These are phyloP conservation scores for Syzygium oleosum DNA, from an alignment of 345 rosid species.

Conservation along the genomic window DNA sequence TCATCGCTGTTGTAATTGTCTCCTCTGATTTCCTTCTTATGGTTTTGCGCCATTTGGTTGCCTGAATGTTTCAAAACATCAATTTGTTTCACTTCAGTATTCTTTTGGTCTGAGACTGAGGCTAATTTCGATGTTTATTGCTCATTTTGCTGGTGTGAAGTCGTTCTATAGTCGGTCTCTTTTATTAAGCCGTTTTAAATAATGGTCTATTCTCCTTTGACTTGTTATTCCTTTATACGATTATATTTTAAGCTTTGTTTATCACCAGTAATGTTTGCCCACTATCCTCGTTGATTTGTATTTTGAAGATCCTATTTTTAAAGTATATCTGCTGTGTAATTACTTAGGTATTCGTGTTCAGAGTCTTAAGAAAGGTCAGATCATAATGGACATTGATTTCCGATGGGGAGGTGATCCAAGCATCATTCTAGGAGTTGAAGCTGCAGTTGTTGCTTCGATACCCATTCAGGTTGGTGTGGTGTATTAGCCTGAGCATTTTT, in stretches of 20 bases:
- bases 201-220: not conserved
- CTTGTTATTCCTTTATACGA: not conserved
- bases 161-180: not conserved
- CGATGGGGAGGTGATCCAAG: conserved; percentile 99
- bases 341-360: conserved; percentile 91
- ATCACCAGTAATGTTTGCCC: not conserved
- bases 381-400: conserved; percentile 92
- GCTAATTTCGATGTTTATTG: not conserved
- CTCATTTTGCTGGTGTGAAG: not conserved
- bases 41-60: not conserved
- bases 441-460: conserved; percentile 94
- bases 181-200: not conserved
- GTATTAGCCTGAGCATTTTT: not conserved
- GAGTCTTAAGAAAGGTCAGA: conserved; percentile 93
- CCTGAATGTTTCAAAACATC: not conserved
- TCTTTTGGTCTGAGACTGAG: not conserved
- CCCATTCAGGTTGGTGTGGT: conserved; percentile 78
- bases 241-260: not conserved
- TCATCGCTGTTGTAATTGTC: not conserved
- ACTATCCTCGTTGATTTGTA: not conserved
- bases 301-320: not conserved
- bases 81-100: not conserved
- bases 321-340: conserved; percentile 4
- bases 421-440: conserved; percentile 85
- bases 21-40: not conserved